Evolutionary conservation across 2,329 filamentous ascomycete genomes (phyloP).

Genomic region (Ceratocystis smalleyi): DNA sequence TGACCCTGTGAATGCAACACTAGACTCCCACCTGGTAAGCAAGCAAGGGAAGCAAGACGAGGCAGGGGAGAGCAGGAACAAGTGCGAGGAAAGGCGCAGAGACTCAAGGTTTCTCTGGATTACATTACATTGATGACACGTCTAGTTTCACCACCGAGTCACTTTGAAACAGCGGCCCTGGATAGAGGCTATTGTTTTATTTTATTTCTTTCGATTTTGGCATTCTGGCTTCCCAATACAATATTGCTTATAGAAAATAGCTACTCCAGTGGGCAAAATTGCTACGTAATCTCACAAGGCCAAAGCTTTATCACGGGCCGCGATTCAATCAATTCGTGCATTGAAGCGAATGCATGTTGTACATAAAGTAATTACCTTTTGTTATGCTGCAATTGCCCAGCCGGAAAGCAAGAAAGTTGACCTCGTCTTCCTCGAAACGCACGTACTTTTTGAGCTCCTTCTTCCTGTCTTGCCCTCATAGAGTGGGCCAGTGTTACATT

Average conservation of each 20-base stretch:
- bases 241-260: not conserved
- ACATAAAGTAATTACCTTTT: not conserved
- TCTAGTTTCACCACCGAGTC: not conserved
- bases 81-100: not conserved
- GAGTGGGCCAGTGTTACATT: slow-evolving; percentile 1
- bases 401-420: not conserved
- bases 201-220: not conserved
- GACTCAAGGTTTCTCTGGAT: not conserved
- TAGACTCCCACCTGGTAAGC: not conserved
- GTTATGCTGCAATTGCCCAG: not conserved
- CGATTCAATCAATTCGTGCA: not conserved
- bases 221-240: not conserved
- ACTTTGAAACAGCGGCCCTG: not conserved
- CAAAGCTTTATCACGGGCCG: not conserved
- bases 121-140: not conserved
- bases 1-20: slow-evolving; percentile 1
- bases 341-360: not conserved
- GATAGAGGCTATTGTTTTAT: not conserved
- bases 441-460: not conserved
- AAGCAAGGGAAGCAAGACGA: not conserved
- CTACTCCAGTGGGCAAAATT: too few relatives aligned
- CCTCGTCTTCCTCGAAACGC: not conserved
- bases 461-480: not conserved
- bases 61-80: not conserved
- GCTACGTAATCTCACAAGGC: not conserved